Evolutionary conservation across 805 yeast genomes (phyloP), one percentile per base, ranked within the genome.

Genomic region (Wickerhamiella kurtzmanii): DNA sequence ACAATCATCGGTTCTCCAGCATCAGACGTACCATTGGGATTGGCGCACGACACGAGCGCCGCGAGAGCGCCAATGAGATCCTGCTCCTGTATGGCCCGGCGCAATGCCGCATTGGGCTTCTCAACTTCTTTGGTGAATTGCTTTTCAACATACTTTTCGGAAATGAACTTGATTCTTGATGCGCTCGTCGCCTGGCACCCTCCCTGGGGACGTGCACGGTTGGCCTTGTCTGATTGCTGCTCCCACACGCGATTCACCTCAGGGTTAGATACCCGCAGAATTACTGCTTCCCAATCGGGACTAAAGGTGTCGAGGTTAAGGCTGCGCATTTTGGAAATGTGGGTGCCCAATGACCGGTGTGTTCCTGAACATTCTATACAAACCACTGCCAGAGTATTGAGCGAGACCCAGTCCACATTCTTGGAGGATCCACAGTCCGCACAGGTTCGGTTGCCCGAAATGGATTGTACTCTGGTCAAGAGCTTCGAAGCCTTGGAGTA

Each of bases 321-420:
- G 0, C 95, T 84, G 52, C 84, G 71, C 3, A 88, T 76, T 59
- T 82, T 85, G 4, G 92, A 75, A 3, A 86, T 71, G 53, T 82
- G 87, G 0, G 94, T 72, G 0, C 96, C 96, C 59, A 89, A 63
- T 18, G 85, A 79, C 47, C 96, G 69, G 62, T 88, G 96, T n/a
- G 80, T 78, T 0, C 94, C 87, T 0, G 95, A 79, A 57, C 97
- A 88, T 44, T 79, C 77, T 41, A 85, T 79, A 62, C 97, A 88
- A 21, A 89, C 68, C 2, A 80, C 75, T 22, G 78, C 77, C 46
- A 86, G 63, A 38, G 80, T 63, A 56, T 82, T 87, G 49, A 85
- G 69, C 0, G 95, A 83, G 2, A 89, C 73, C 96, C 96, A 88
- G 54, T 87, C 95, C 15, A 83, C 94, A 11, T 46, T 47, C 15